These are phyloP conservation scores for Platismatia glauca DNA, from an alignment of 495 filamentous ascomycete species.

Conservation along the genomic window DNA sequence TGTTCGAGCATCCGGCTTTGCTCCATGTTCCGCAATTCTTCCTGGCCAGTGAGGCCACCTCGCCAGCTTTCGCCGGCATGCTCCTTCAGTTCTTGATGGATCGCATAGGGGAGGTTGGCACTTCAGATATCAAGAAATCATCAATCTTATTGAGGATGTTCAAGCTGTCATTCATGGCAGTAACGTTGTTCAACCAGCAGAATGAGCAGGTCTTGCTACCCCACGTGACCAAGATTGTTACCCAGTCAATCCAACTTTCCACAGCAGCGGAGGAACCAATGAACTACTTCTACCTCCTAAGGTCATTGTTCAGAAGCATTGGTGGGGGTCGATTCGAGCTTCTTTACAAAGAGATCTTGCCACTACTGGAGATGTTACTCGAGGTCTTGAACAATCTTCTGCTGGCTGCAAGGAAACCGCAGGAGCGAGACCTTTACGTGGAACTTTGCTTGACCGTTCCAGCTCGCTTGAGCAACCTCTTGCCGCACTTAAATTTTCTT, in stretches of 20 bases:
- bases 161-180: constrained; percentile 99
- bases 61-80: constrained; percentile 96
- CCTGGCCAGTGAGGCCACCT: constrained; percentile 93
- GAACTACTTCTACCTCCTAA: constrained; percentile 93
- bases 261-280: constrained; percentile 94
- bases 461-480: constrained; percentile 83
- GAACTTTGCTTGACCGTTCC: constrained; percentile 95
- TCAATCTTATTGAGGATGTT: constrained; percentile 90
- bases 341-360: constrained; percentile 94
- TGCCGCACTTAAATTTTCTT: constrained; percentile 93
- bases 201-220: constrained; percentile 94
- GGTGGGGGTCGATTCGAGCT: constrained; percentile 96
- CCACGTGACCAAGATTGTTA: constrained; percentile 92
- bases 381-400: constrained; percentile 94
- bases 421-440: constrained; percentile 91
- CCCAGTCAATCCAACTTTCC: constrained; percentile 89
- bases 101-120: constrained; percentile 88
- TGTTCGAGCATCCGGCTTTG: constrained; percentile 90
- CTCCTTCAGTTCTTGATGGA: constrained; percentile 95
- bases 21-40: constrained; percentile 97
- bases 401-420: constrained; percentile 75
- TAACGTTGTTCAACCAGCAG: constrained; percentile 86
- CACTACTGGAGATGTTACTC: constrained; percentile 90
- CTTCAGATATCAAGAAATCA: constrained; percentile 78
- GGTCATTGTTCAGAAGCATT: constrained; percentile 90